These are phyloP conservation scores for Yamadazyma friedrichii DNA, from an alignment of 1,139 yeast species.

Conservation along the genomic window DNA sequence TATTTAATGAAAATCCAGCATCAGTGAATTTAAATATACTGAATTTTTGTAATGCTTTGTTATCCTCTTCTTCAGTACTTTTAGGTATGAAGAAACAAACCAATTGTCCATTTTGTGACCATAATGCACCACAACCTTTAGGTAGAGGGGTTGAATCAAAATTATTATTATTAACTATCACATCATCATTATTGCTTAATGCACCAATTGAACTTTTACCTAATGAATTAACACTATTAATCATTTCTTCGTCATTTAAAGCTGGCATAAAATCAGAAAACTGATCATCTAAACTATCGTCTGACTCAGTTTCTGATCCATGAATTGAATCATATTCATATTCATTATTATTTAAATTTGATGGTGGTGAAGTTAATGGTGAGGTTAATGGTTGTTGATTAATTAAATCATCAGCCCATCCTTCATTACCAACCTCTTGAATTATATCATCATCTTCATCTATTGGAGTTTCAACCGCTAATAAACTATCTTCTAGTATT, in stretches of 20 bases:
- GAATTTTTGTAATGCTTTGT: conserved; percentile 29
- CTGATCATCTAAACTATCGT: conserved; percentile 24
- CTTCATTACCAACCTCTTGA: conserved; percentile 41
- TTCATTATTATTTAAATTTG: neutral
- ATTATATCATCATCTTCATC: conserved; percentile 19
- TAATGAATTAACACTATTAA: conserved; percentile 16
- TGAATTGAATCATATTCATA: neutral
- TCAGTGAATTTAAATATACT: conserved; percentile 41
- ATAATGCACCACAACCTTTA: conserved; percentile 87
- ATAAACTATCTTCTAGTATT: conserved; percentile 41
- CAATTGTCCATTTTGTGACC: conserved; percentile 78
- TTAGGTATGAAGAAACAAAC: conserved; percentile 81
- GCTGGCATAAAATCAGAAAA: conserved; percentile 34
- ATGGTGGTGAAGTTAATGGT: conserved; percentile 3
- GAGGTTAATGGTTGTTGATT: conserved; percentile 31
- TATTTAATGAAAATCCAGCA: conserved; percentile 32
- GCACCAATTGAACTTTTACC: conserved; percentile 12
- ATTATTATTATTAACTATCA: conserved; percentile 15
- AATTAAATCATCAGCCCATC: conserved; percentile 46
- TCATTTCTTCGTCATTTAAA: conserved; percentile 27
- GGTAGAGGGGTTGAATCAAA: conserved; percentile 89
- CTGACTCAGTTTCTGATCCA: conserved; percentile 23
- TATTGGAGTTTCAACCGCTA: conserved; percentile 24
- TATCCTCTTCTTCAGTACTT: conserved; percentile 31
- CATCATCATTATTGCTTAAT: conserved; percentile 13